Evolutionary conservation across 306 rosid genomes (phyloP), one percentile per base, ranked within the genome.

Genomic region (Quercus dentata): DNA sequence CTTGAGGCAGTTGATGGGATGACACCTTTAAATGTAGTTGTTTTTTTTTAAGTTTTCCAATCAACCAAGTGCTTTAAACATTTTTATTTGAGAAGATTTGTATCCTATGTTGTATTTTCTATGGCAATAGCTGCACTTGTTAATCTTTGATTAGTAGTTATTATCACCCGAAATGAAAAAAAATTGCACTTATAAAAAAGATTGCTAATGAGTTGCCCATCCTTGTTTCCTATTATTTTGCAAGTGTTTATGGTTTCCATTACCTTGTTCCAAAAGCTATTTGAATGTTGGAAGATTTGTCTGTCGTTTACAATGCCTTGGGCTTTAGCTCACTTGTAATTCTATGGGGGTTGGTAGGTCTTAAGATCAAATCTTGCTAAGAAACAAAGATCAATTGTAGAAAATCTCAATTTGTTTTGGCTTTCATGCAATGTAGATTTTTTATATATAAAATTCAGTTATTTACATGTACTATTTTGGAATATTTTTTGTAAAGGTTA

Each of bases 11-110:
- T 75, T 12, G 97, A 94, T 78, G 94, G 92, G 69, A 86, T 87
- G 87, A 81, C 87, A 71, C 99, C 99, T 23, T 65, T 92, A 77
- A 97, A 94, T 83, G 95, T 89, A 63, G 99, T 94, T 3, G 95
- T n/a, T n/a, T n/a, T n/a, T n/a, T n/a, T n/a, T n/a, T n/a, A n/a
- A n/a, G n/a, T n/a, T n/a, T n/a, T n/a, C n/a, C 87, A 94, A 92
- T 85, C 97, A 94, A 81, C 90, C 90, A 23, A 91, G 97, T 76
- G 91, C 97, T 69, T 86, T 94, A 56, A 97, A 0, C 0, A n/a
- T n/a, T n/a, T n/a, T n/a, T n/a, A n/a, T n/a, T n/a, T n/a, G 21
- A 94, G 84, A 94, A 90, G 99, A 97, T 94, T 81, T 82, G 93
- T 61, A 69, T 80, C 75, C 44, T 38, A 58, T 65, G 20, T 49